Conservation (phyloP, 768 basidiomycete species). For the Saitozyma podzolica region DNA sequence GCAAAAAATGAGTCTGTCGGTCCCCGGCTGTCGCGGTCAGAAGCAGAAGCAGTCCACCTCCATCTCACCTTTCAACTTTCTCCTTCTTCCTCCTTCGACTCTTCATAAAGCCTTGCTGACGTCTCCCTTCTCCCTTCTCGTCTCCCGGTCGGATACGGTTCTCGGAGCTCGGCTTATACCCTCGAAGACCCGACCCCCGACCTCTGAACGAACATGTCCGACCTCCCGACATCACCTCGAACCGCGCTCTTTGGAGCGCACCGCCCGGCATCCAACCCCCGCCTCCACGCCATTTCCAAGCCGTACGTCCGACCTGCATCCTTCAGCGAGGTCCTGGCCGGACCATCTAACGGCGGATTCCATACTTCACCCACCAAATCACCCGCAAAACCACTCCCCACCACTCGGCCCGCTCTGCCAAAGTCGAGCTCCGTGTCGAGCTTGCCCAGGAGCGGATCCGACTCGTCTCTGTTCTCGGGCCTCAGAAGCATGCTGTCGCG, state of each 20-base stretch:
- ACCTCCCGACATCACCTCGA: slow-evolving; percentile 7
- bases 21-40: background rate
- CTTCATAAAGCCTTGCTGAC: background rate
- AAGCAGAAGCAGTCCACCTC: background rate
- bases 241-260: slow-evolving; percentile 12
- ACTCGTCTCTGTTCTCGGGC: slow-evolving; percentile 11
- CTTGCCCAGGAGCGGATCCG: slow-evolving; percentile 8
- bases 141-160: background rate
- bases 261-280: slow-evolving; percentile 16
- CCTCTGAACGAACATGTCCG: background rate
- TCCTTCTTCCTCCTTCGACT: slow-evolving; percentile 2
- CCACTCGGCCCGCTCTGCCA: slow-evolving; percentile 10
- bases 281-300: slow-evolving; percentile 15
- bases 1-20: background rate
- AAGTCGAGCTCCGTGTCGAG: slow-evolving; percentile 9
- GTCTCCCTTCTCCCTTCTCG: background rate
- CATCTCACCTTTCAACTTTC: background rate
- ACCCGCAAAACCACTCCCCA: slow-evolving; percentile 11
- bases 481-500: slow-evolving; percentile 21
- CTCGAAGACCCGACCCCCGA: no score
- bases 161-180: no score
- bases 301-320: slow-evolving; percentile 27
- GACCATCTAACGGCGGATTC: slow-evolving; percentile 4
- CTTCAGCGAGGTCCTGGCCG: slow-evolving; percentile 6
- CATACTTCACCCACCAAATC: slow-evolving; percentile 11